Base-by-base conservation (phyloP, 2,329 filamentous ascomycete genomes). In the Trichoderma koningii region DNA sequence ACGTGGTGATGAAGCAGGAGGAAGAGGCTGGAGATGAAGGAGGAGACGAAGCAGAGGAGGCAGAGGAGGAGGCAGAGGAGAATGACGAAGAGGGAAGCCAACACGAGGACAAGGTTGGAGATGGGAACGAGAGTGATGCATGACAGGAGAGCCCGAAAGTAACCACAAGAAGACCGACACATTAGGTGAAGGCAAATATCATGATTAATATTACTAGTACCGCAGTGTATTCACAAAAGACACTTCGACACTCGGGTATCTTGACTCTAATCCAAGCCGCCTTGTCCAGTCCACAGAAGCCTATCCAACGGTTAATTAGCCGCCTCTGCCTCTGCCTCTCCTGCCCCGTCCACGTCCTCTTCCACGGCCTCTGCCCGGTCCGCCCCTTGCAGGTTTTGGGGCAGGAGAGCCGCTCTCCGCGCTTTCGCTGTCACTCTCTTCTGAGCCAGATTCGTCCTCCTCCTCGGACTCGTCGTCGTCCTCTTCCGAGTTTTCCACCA, bases 331-430 rank as follows among this genome's bases (percentile, higher is more conserved):
- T 62, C 72, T 73, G 19, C 72, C 72, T 26, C 76, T 73, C 52
- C 77, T 72, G 7, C 72, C 76, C 59, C 79, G 72, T 17, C 74
- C 72, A 66, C 74, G 68, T 10, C 73, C 69, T 56, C 70, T 60
- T 21, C 55, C 71, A 48, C 78, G 75, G 9, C 76, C 75, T 64
- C 77, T 76, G 7, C 48, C 60, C 3, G 48, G 60, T 7, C 70
- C 73, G 15, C 75, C 76, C 66, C 78, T 73, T 2, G 74, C 75
- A 1, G 76, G 69, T 57, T 74, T 78, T 3, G 77, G 75, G 2
- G 76, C 76, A 1, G 78, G 76, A 51, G 78, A 77, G 48, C 74
- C 77, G 28, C 71, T 76, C 23, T 77, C 72, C 15, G 70, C 74
- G 34, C 73, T 76, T 38, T 75, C 76, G 30, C 76, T 75, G 1